Evolutionary conservation across 2,329 filamentous ascomycete species (phyloP), one percentile per base, ranked within the genome.

Genomic region (Cladophialophora yegresii): DNA sequence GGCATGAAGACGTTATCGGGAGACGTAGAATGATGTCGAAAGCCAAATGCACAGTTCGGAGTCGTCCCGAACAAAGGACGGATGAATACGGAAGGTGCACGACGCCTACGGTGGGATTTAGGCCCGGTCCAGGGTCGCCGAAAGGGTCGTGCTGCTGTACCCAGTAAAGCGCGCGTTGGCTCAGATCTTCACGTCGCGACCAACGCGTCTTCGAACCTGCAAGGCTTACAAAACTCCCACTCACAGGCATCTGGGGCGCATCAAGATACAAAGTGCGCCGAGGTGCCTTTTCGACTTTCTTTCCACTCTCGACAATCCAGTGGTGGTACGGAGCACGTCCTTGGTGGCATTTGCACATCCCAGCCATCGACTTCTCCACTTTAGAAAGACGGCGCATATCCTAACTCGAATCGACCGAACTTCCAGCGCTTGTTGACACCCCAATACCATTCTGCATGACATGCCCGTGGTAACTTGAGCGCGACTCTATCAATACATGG

Each of bases 21-120:
- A 36, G 33, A 36, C 33, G 33, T 16, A 32, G 23, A 28, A 32
- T 57, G 63, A 66, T 53, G 63, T 66, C 53, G 63, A 62, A 62
- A 16, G 36, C 13, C 16, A n/a, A 43, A 4, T 36, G 1, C 13
- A 5, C 36, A 43, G 36, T 43, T 43, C 26, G 36, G 36, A 43
- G 36, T 2, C 16, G 36, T 43, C 36, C 36, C 36, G 36, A 43
- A 43, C 36, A 43, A 43, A n/a, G 5, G 16, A 16, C 36, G 36
- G 36, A n/a, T 43, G 36, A 43, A 43, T 20, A 43, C 36, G 36
- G 36, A 16, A 20, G 16, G 36, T n/a, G 4, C n/a, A 43, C 36
- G 36, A 43, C n/a, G 36, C 13, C 36, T 7, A 16, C 16, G 36
- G 7, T 6, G 36, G 32, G 32, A 10, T 33, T 8, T 33, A 6